A percentile compares a stretch with the other conserved stretches of the same genome.
These are phyloP conservation scores for Boletus tomentosulus DNA, from an alignment of 768 basidiomycete genomes.

Conservation along the genomic window DNA sequence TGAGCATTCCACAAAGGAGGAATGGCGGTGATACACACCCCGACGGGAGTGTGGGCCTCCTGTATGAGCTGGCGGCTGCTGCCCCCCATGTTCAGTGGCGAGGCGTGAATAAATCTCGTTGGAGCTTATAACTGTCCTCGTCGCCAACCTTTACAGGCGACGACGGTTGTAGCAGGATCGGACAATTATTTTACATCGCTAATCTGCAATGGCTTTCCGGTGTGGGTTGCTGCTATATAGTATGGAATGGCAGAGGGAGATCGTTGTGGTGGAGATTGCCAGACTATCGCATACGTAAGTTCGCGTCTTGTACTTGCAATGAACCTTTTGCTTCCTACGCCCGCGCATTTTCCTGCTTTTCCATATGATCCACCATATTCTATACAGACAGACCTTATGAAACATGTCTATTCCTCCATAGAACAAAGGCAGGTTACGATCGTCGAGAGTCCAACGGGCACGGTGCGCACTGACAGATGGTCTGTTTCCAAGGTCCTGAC, in stretches of 20 bases:
- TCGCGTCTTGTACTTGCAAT: background rate
- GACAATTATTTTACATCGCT: background rate
- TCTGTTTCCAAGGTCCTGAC: background rate
- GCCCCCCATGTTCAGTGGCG: background rate
- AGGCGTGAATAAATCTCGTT: background rate
- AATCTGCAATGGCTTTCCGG: background rate
- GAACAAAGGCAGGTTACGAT: conserved; percentile 75
- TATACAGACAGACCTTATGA: conserved; percentile 88
- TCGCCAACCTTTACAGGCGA: background rate
- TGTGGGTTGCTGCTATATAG: background rate
- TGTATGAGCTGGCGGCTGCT: background rate
- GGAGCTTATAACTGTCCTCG: background rate
- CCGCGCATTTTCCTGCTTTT: conserved; percentile 68
- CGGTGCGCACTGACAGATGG: conserved; percentile 43
- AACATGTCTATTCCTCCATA: conserved; percentile 75
- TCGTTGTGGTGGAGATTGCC: background rate
- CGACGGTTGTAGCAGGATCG: background rate
- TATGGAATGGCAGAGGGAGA: background rate
- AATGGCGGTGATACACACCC: background rate
- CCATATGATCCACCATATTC: conserved; percentile 80
- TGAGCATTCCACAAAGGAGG: background rate
- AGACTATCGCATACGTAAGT: background rate
- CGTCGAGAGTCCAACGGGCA: conserved; percentile 87
- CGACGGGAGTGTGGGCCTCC: background rate
- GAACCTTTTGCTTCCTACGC: conserved; percentile 50